A percentile compares a stretch with the other conserved stretches of the same genome.
Conservation (phyloP, 495 filamentous ascomycete genomes). For the Hyaloscypha finlandica region DNA sequence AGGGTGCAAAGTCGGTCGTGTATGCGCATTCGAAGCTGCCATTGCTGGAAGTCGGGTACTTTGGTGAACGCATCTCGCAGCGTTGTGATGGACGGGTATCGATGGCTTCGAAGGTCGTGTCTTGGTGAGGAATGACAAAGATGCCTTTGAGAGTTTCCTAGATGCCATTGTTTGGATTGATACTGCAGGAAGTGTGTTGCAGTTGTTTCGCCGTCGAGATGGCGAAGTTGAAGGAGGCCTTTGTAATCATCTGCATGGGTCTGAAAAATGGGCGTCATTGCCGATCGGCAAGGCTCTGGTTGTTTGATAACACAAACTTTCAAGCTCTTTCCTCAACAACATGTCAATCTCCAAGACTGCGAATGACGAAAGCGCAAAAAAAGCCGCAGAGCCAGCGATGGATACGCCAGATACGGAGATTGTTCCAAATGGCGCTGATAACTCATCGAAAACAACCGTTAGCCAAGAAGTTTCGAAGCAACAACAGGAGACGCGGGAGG, state of each 20-base stretch:
- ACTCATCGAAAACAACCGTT: not conserved
- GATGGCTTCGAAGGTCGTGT: conserved; percentile 21
- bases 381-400: conserved; percentile 6
- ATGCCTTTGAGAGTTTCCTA: conserved; percentile 22
- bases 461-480: not conserved
- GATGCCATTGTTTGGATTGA: conserved; percentile 19
- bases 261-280: not conserved
- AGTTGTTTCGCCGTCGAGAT: conserved; percentile 5
- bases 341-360: not conserved
- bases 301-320: not conserved
- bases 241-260: conserved; percentile 15
- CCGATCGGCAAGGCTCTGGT: not conserved
- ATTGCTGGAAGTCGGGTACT: conserved; percentile 44
- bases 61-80: conserved; percentile 32
- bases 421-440: not conserved
- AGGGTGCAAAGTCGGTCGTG: conserved; percentile 50
- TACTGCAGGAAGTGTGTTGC: not conserved
- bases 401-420: conserved; percentile 3
- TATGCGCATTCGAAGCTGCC: conserved; percentile 50
- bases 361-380: conserved; percentile 3
- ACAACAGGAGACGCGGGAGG: not conserved
- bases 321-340: not conserved
- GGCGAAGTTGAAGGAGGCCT: conserved; percentile 1
- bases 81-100: not conserved
- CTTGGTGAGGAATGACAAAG: conserved; percentile 22